Evolutionary conservation across 2,329 filamentous ascomycete genomes (phyloP).

Genomic region (Talaromyces sp.): DNA sequence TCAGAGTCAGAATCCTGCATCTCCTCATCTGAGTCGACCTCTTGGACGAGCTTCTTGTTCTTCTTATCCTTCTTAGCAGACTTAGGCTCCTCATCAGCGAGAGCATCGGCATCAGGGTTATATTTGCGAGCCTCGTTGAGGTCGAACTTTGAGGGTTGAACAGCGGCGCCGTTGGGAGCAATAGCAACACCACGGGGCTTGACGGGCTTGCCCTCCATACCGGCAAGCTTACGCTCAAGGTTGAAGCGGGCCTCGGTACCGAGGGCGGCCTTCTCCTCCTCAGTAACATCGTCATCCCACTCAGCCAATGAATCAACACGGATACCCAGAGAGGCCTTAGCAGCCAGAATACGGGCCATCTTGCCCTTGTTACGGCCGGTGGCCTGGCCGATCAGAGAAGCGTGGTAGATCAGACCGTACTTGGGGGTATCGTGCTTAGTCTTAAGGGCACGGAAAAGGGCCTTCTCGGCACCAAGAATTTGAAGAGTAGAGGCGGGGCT

Average conservation of each 20-base stretch:
- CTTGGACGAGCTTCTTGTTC: constrained; percentile 50
- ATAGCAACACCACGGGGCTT: constrained; percentile 75
- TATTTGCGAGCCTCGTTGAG: constrained; percentile 93
- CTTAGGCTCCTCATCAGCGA: constrained; percentile 67
- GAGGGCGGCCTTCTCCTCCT: constrained; percentile 84
- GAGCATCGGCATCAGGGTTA: constrained; percentile 88
- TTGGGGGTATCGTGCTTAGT: constrained; percentile 99
- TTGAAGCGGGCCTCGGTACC: constrained; percentile 63
- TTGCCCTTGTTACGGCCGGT: constrained; percentile 99
- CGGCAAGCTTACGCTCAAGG: constrained; percentile 53
- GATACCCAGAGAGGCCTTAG: constrained; percentile 89
- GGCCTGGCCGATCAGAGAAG: constrained; percentile 91
- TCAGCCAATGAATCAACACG: constrained; percentile 88
- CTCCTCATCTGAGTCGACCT: constrained; percentile 47
- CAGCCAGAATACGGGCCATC: constrained; percentile 93
- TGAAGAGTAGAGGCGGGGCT: constrained; percentile 93
- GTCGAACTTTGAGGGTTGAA: constrained; percentile 70
- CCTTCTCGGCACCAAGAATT: constrained; percentile 98
- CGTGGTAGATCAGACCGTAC: constrained; percentile 93
- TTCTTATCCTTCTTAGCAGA: constrained; percentile 49
- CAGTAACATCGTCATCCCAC: constrained; percentile 75
- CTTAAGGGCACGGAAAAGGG: constrained; percentile 95
- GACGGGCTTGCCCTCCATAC: constrained; percentile 86
- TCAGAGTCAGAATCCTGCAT: constrained; percentile 44
- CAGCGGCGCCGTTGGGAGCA: constrained; percentile 68